phyloP scores from a whole-genome alignment of 2,329 filamentous ascomycete species.

The Coleophoma crateriformis region DNA sequence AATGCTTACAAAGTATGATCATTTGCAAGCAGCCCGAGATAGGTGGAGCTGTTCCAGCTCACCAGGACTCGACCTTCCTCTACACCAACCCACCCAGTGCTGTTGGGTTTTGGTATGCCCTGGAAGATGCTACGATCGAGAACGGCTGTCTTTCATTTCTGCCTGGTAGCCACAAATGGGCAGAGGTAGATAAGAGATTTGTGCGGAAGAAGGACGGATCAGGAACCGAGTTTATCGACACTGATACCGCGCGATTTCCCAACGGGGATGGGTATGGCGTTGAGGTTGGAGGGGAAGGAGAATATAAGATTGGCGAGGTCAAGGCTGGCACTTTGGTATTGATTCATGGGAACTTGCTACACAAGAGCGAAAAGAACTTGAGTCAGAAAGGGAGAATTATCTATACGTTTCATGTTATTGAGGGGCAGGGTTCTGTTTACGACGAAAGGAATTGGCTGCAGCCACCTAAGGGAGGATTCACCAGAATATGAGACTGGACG shows the following conservation, averaged over 20 bases:
- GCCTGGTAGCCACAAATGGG: slow-evolving; percentile 72
- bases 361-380: slow-evolving; percentile 92
- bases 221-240: slow-evolving; percentile 68
- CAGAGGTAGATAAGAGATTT: slow-evolving; percentile 66
- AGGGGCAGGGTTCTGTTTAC: slow-evolving; percentile 68
- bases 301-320: slow-evolving; percentile 78
- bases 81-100: slow-evolving; percentile 87
- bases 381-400: slow-evolving; percentile 86
- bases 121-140: slow-evolving; percentile 81
- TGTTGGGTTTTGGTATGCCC: slow-evolving; percentile 94
- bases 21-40: slow-evolving; percentile 99
- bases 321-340: slow-evolving; percentile 86
- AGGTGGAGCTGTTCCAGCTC: slow-evolving; percentile 81
- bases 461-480: slow-evolving; percentile 75
- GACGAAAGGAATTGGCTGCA: slow-evolving; percentile 92
- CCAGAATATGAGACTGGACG: slow-evolving; percentile 17
- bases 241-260: slow-evolving; percentile 61
- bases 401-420: slow-evolving; percentile 97
- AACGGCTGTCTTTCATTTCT: slow-evolving; percentile 90
- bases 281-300: slow-evolving; percentile 37
- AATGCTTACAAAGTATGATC: slow-evolving; percentile 84
- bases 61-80: slow-evolving; percentile 89
- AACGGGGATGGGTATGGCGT: slow-evolving; percentile 41
- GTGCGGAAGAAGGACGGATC: slow-evolving; percentile 52
- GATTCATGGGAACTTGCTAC: slow-evolving; percentile 92